Evolutionary conservation across 169 alveolate genomes (phyloP).

Genomic region (Babesia bovis): DNA sequence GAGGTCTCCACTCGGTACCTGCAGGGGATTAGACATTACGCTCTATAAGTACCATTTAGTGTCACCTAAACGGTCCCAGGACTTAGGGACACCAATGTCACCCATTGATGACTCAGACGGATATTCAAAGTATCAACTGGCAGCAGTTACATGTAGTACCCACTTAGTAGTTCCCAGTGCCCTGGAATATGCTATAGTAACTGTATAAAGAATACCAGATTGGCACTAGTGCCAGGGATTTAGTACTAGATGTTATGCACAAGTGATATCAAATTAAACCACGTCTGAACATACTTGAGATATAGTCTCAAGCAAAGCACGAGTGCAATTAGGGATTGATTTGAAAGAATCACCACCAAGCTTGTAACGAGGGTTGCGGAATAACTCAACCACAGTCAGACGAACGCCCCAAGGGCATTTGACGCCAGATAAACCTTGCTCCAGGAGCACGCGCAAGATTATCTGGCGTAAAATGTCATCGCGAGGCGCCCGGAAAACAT

Average conservation of each 20-base stretch:
- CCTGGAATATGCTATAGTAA: too few relatives aligned
- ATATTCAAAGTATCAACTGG: neutral
- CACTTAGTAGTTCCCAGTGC: too few relatives aligned
- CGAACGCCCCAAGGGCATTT: conserved; percentile 99
- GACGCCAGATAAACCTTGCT: conserved; percentile 88
- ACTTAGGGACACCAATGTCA: conserved; percentile 49
- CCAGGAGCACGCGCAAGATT: conserved; percentile 89
- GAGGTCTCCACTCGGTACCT: conserved; percentile 67
- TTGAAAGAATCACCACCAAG: conserved; percentile 75
- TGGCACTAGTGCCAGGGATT: too few relatives aligned
- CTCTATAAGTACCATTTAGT: conserved; percentile 44
- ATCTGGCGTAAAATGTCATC: conserved; percentile 87
- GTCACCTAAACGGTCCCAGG: conserved; percentile 60
- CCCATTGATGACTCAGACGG: neutral
- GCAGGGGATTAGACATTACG: neutral
- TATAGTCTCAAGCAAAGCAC: conserved; percentile 11
- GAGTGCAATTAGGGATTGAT: neutral
- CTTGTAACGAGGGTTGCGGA: conserved; percentile 87
- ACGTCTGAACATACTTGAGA: conserved; percentile 17
- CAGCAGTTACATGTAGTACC: neutral
- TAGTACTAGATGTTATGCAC: too few relatives aligned
- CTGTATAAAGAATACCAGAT: too few relatives aligned
- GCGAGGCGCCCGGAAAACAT: conserved; percentile 73
- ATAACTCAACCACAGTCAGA: conserved; percentile 91
- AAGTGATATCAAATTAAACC: too few relatives aligned